Conservation (phyloP, 441 rosid species). For the Raphanus hybrid region DNA sequence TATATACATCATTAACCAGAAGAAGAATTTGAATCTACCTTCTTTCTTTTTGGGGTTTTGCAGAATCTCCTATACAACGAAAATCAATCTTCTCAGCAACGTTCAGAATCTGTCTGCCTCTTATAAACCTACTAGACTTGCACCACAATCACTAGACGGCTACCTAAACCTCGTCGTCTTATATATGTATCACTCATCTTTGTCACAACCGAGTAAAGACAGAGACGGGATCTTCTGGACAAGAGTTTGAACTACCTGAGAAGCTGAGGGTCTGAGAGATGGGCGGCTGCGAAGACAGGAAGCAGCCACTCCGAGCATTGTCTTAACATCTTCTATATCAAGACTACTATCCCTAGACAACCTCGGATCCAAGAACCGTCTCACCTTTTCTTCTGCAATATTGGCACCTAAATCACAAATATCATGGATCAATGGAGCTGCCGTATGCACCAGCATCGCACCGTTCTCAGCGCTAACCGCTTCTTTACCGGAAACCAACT, state of each 20-base stretch:
- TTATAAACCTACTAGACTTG: constrained; percentile 19
- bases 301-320: constrained; percentile 56
- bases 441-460: constrained; percentile 51
- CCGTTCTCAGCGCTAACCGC: constrained; percentile 70
- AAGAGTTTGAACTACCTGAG: constrained; percentile 53
- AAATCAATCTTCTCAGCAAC: constrained; percentile 23
- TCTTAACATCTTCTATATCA: constrained; percentile 61
- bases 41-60: constrained; percentile 16
- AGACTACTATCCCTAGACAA: constrained; percentile 52
- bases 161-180: constrained; percentile 36
- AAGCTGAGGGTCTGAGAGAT: constrained; percentile 62
- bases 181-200: constrained; percentile 25
- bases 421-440: constrained; percentile 45
- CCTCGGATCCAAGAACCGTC: constrained; percentile 61
- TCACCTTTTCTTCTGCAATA: constrained; percentile 31
- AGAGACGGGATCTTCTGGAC: constrained; percentile 47
- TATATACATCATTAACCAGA: constrained; percentile 28
- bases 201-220: constrained; percentile 29
- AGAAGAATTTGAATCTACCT: neutral
- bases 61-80: constrained; percentile 31
- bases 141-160: constrained; percentile 18
- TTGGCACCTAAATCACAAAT: constrained; percentile 26
- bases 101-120: constrained; percentile 1
- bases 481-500: constrained; percentile 71
- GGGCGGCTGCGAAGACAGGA: constrained; percentile 59